Evolutionary conservation across 345 rosid genomes (phyloP).

Genomic region (Euphorbia tirucalli): DNA sequence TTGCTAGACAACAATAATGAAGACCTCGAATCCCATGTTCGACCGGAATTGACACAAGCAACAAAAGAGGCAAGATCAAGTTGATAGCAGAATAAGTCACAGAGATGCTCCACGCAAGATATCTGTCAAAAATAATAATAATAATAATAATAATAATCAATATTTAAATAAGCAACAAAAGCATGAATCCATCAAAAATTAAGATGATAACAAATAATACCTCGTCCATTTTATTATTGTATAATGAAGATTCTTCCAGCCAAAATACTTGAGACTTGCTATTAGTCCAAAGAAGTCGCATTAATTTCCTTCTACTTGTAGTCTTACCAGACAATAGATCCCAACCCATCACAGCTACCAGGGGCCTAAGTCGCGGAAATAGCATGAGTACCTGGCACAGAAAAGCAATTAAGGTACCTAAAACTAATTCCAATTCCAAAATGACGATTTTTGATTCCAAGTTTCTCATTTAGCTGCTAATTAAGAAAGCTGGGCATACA

Average conservation of each 20-base stretch:
- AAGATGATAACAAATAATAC: conserved; percentile 27
- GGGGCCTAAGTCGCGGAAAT: conserved; percentile 75
- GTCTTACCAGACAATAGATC: conserved; percentile 84
- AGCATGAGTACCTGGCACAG: conserved; percentile 59
- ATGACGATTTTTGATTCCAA: conserved; percentile 3
- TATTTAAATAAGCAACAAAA: conserved; percentile 1
- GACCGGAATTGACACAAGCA: conserved; percentile 84
- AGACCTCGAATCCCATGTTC: conserved; percentile 67
- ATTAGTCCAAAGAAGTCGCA: conserved; percentile 79
- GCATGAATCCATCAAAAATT: neutral
- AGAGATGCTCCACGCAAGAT: conserved; percentile 83
- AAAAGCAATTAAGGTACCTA: conserved; percentile 22
- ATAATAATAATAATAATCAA: neutral
- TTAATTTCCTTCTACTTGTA: conserved; percentile 56
- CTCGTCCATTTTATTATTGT: conserved; percentile 65
- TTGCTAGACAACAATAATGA: conserved; percentile 64
- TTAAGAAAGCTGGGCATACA: conserved; percentile 48
- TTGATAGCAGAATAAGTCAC: conserved; percentile 76
- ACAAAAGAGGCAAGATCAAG: conserved; percentile 88
- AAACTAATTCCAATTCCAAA: neutral
- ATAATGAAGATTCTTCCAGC: conserved; percentile 71
- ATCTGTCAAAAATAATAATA: conserved; percentile 42
- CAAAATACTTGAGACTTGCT: conserved; percentile 55
- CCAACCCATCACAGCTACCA: conserved; percentile 97
- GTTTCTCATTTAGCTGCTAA: conserved; percentile 17